These are phyloP conservation scores for Pholiota conissans DNA, from an alignment of 768 basidiomycete genomes.

Conservation along the genomic window DNA sequence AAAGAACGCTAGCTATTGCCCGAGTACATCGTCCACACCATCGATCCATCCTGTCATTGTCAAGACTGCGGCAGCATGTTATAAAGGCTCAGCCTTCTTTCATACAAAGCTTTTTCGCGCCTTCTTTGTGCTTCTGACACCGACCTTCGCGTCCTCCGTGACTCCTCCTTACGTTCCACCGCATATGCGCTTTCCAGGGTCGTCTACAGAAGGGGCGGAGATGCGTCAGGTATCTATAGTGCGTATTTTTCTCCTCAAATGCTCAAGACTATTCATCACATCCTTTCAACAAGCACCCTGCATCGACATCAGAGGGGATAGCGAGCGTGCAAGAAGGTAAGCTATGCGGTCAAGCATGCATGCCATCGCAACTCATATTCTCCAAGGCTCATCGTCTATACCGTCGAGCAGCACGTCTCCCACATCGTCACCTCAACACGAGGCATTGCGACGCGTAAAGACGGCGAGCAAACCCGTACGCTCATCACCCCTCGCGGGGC, in stretches of 20 bases:
- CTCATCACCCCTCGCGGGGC: constrained; percentile 4
- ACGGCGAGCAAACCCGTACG: not conserved
- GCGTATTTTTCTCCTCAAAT: not conserved
- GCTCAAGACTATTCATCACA: not conserved
- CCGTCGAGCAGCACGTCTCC: not conserved
- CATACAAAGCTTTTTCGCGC: constrained; percentile 2
- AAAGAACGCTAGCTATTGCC: not conserved
- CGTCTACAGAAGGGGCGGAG: not conserved
- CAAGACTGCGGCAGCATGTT: not conserved
- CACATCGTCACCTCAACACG: not conserved
- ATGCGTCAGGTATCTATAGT: not conserved
- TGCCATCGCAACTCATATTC: not conserved
- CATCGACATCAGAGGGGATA: not conserved
- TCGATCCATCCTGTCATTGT: constrained; percentile 1
- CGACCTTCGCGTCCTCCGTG: not conserved
- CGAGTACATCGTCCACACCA: not conserved
- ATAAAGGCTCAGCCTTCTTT: constrained; percentile 3
- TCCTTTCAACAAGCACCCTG: not conserved
- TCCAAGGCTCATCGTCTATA: not conserved
- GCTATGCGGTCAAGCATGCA: not conserved
- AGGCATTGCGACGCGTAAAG: not conserved
- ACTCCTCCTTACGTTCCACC: not conserved
- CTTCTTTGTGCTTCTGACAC: not conserved
- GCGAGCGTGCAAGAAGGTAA: not conserved
- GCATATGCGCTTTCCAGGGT: not conserved